phyloP scores from a whole-genome alignment of 164 flowering plant species.

The Berberis vulgaris region DNA sequence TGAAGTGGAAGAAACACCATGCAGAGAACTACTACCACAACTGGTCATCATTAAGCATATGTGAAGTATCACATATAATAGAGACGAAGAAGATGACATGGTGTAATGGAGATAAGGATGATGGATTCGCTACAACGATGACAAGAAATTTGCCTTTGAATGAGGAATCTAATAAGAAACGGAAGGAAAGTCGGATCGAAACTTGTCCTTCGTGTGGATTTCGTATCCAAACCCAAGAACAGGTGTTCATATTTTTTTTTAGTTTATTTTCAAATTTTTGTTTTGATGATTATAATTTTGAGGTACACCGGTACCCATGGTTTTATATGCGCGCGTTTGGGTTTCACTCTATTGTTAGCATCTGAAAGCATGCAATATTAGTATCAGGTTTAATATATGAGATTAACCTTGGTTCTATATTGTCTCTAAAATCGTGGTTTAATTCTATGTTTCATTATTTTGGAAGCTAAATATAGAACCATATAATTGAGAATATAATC shows the following conservation, averaged over 20 bases:
- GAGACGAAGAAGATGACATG: constrained; percentile 38
- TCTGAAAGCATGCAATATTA: no score
- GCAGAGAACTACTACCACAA: constrained; percentile 5
- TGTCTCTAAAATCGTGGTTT: no score
- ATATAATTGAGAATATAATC: no score
- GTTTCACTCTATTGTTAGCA: no score
- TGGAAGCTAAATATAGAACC: no score
- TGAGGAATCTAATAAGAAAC: constrained; percentile 1
- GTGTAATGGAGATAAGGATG: constrained; percentile 34
- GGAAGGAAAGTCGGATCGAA: constrained; percentile 7
- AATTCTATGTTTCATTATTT: no score
- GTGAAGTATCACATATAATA: constrained; percentile 8
- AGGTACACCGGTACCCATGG: no score
- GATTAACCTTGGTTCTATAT: no score
- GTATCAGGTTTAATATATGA: no score
- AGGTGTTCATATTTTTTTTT: constrained; percentile 17
- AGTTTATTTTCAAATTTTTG: not conserved
- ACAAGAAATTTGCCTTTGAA: constrained; percentile 3
- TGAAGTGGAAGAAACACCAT: constrained; percentile 12
- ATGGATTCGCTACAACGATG: constrained; percentile 1
- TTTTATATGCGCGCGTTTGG: no score
- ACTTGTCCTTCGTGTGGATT: constrained; percentile 61
- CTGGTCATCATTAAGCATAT: constrained; percentile 24
- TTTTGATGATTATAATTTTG: not conserved
- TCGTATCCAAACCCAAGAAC: constrained; percentile 33